Conservation (phyloP, 2,329 filamentous ascomycete species). For the Sarocladium oryzae region DNA sequence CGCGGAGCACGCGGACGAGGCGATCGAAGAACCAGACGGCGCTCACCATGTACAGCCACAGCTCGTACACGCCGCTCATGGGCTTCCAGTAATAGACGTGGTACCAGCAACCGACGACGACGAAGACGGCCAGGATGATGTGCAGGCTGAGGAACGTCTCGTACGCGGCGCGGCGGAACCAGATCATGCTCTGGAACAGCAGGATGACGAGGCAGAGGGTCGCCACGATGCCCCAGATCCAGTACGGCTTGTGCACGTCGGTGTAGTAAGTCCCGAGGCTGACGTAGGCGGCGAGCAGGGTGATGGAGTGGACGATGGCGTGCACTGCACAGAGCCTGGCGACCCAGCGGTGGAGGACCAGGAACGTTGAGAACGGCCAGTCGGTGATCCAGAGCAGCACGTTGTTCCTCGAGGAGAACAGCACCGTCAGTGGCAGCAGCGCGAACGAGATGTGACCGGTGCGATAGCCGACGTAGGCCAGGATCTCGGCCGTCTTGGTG, state of each 20-base stretch:
- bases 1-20: constrained; percentile 29
- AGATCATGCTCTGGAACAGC: constrained; percentile 22
- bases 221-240: constrained; percentile 34
- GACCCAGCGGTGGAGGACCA: constrained; percentile 41
- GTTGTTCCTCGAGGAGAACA: constrained; percentile 42
- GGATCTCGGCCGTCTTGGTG: constrained; percentile 21
- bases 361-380: constrained; percentile 38
- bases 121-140: constrained; percentile 29
- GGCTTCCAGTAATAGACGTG: constrained; percentile 28
- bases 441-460: constrained; percentile 34
- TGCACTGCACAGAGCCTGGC: constrained; percentile 38
- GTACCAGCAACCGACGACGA: constrained; percentile 32
- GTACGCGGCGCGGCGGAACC: constrained; percentile 26
- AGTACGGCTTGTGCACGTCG: constrained; percentile 25
- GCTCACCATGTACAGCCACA: constrained; percentile 28
- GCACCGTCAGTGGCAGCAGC: constrained; percentile 33
- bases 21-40: constrained; percentile 35
- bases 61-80: constrained; percentile 33
- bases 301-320: constrained; percentile 37
- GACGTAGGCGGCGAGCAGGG: constrained; percentile 25
- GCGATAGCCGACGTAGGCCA: constrained; percentile 30
- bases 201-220: constrained; percentile 24
- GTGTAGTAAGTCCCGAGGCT: constrained; percentile 19
- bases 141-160: constrained; percentile 36
- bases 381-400: constrained; percentile 40